phyloP scores from a whole-genome alignment of 345 rosid genomes.

The Limnanthes douglasii region DNA sequence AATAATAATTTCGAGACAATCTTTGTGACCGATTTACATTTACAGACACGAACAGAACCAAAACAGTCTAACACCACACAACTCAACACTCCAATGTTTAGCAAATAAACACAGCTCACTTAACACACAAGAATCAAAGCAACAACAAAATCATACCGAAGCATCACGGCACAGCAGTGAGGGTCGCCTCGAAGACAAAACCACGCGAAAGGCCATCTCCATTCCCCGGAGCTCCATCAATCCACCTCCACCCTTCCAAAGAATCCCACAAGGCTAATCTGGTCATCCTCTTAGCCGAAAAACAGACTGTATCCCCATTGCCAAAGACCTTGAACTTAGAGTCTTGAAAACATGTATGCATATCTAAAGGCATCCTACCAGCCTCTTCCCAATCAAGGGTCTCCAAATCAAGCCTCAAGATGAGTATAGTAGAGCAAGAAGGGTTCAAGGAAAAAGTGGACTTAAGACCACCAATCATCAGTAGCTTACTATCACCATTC shows the following conservation, averaged over 20 bases:
- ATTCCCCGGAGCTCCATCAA: constrained; percentile 49
- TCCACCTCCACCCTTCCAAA: constrained; percentile 62
- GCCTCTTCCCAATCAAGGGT: constrained; percentile 89
- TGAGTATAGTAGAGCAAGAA: constrained; percentile 62
- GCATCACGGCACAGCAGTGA: constrained; percentile 38
- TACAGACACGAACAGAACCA: too few species aligned
- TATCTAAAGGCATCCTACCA: constrained; percentile 66
- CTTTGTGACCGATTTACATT: too few species aligned
- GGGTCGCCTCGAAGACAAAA: constrained; percentile 53
- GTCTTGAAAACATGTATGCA: constrained; percentile 59
- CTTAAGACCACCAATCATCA: constrained; percentile 84
- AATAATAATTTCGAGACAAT: too few species aligned
- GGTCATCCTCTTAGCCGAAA: constrained; percentile 61
- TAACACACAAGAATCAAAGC: too few species aligned
- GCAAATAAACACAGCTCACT: too few species aligned
- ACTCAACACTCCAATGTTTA: too few species aligned
- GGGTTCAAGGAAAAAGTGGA: constrained; percentile 61
- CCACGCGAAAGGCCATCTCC: constrained; percentile 69
- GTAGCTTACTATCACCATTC: constrained; percentile 22
- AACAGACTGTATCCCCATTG: constrained; percentile 63
- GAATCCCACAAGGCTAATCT: constrained; percentile 72
- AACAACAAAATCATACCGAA: too few species aligned
- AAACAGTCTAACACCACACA: too few species aligned
- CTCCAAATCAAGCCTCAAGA: constrained; percentile 62
- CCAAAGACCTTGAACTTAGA: constrained; percentile 90